Conservation (phyloP, 257 asterid species). For the Thymus quinquecostatus region DNA sequence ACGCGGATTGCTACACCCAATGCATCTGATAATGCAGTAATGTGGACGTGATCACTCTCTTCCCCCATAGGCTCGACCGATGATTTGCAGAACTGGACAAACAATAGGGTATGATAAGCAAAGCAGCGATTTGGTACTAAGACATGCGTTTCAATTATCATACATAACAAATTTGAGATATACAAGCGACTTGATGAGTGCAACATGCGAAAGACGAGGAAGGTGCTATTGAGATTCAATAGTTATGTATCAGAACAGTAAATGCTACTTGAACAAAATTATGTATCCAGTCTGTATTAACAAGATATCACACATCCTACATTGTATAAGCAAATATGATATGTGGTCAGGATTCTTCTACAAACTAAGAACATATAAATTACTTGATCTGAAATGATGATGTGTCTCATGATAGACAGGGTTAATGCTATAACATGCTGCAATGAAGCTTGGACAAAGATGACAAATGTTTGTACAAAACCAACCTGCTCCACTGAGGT, state of each 20-base stretch:
- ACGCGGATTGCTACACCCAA: conserved; percentile 87
- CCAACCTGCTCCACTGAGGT: conserved; percentile 85
- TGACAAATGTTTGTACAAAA: conserved; percentile 1
- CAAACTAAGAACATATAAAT: neutral
- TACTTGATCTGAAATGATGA: neutral
- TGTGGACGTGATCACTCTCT: conserved; percentile 97
- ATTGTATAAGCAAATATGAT: neutral
- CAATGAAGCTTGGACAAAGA: neutral
- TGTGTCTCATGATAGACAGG: conserved; percentile 20
- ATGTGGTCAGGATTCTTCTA: neutral
- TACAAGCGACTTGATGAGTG: neutral
- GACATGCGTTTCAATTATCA: neutral
- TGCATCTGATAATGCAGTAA: conserved; percentile 91
- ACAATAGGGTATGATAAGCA: conserved; percentile 26
- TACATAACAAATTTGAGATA: neutral
- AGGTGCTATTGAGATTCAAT: neutral
- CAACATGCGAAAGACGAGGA: neutral
- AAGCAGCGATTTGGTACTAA: neutral
- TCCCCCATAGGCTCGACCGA: conserved; percentile 99
- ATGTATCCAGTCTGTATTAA: neutral
- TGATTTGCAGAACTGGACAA: conserved; percentile 91
- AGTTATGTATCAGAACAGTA: neutral
- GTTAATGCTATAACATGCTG: neutral
- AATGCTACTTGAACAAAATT: neutral
- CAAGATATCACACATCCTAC: neutral